Evolutionary conservation across 257 asterid genomes (phyloP).

Genomic region (Osmanthus fragrans): DNA sequence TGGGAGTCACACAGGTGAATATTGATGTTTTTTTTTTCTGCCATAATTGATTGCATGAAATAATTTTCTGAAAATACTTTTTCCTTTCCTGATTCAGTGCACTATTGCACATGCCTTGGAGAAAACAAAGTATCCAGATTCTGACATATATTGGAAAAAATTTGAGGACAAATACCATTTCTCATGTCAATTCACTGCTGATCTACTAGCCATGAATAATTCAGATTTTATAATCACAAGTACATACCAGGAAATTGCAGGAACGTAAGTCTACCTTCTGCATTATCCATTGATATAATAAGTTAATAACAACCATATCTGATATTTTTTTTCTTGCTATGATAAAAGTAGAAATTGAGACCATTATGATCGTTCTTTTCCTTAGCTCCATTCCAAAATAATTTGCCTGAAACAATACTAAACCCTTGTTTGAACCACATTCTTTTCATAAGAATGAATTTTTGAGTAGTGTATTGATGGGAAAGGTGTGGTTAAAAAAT

Average conservation of each 20-base stretch:
- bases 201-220: conserved; percentile 87
- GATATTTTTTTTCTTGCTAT: background rate
- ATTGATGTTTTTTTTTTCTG: background rate
- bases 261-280: conserved; percentile 64
- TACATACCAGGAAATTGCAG: conserved; percentile 98
- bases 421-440: too few relatives aligned
- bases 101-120: conserved; percentile 99
- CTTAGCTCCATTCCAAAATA: background rate
- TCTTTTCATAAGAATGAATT: too few relatives aligned
- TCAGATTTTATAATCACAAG: conserved; percentile 97
- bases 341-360: background rate
- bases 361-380: background rate
- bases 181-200: conserved; percentile 97
- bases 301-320: background rate
- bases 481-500: too few relatives aligned
- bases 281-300: background rate
- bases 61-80: conserved; percentile 4
- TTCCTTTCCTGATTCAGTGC: conserved; percentile 49
- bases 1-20: conserved; percentile 91
- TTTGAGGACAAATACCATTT: conserved; percentile 96
- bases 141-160: conserved; percentile 88
- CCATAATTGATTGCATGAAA: conserved; percentile 10
- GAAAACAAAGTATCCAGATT: conserved; percentile 97
- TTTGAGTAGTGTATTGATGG: too few relatives aligned
- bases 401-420: background rate